A percentile compares a stretch with the other conserved stretches of the same genome.
phyloP scores from a whole-genome alignment of 305 asterid species.

The Solanum hybrid region DNA sequence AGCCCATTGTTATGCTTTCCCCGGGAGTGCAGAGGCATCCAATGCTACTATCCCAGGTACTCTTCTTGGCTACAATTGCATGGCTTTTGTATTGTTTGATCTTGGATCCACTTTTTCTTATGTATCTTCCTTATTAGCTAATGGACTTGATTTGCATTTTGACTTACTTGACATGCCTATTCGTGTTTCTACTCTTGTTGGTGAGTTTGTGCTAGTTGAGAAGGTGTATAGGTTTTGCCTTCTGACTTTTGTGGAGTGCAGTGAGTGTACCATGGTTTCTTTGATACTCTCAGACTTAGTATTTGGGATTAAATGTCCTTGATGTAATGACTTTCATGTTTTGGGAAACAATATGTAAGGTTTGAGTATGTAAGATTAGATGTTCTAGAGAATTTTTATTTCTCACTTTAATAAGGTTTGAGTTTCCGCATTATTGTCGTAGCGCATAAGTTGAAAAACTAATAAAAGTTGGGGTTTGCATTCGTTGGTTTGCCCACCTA shows the following conservation, averaged over 20 bases:
- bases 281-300: too few species aligned
- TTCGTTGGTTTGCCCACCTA: background rate
- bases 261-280: too few species aligned
- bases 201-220: background rate
- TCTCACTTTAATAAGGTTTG: background rate
- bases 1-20: background rate
- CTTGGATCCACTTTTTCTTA: background rate
- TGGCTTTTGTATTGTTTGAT: background rate
- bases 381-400: background rate
- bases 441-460: background rate
- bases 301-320: too few species aligned
- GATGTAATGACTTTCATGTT: too few species aligned
- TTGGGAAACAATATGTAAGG: too few species aligned
- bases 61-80: background rate
- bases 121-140: background rate
- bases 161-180: background rate
- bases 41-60: background rate
- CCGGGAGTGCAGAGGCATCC: background rate
- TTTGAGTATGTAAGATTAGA: too few species aligned
- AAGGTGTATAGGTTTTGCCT: background rate
- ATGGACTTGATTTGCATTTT: background rate
- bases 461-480: background rate
- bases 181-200: background rate
- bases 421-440: background rate
- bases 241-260: background rate